A percentile compares a stretch with the other conserved stretches of the same genome.
Evolutionary conservation across 2,329 filamentous ascomycete species (phyloP).

Genomic region (Aureobasidium sp.): DNA sequence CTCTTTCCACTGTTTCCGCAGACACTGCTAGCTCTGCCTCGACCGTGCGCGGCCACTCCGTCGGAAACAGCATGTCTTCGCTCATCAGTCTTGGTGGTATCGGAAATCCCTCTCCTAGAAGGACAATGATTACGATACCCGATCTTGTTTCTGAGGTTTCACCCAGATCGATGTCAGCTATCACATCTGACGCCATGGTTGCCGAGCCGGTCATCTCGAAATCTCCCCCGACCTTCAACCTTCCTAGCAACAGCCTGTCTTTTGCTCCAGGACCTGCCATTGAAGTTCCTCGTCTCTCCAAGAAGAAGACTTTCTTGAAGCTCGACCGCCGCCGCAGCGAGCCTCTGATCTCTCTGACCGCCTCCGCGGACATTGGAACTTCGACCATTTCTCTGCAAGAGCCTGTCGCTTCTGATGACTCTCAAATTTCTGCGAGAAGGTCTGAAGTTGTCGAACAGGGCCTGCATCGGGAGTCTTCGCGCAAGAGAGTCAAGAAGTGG

Average conservation of each 20-base stretch:
- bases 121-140: slow-evolving; percentile 19
- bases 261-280: neutral
- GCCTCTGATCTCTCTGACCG: slow-evolving; percentile 22
- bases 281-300: slow-evolving; percentile 21
- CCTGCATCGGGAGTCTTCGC: slow-evolving; percentile 19
- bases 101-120: slow-evolving; percentile 8
- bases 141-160: slow-evolving; percentile 35
- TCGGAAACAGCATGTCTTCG: slow-evolving; percentile 73
- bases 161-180: slow-evolving; percentile 9
- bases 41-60: slow-evolving; percentile 62
- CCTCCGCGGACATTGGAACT: slow-evolving; percentile 19
- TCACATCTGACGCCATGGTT: neutral
- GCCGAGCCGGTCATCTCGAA: neutral
- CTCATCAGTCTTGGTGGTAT: slow-evolving; percentile 48
- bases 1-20: slow-evolving; percentile 74
- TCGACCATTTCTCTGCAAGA: slow-evolving; percentile 26
- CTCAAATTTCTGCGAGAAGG: slow-evolving; percentile 10
- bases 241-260: neutral
- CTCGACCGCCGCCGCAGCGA: slow-evolving; percentile 44
- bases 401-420: slow-evolving; percentile 12
- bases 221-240: neutral
- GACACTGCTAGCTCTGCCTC: slow-evolving; percentile 69
- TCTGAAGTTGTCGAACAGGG: neutral
- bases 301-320: slow-evolving; percentile 55
- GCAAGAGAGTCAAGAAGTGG: slow-evolving; percentile 66